Base-by-base conservation (phyloP, 1,139 yeast species). In the Scheffersomyces cryptocercus region DNA sequence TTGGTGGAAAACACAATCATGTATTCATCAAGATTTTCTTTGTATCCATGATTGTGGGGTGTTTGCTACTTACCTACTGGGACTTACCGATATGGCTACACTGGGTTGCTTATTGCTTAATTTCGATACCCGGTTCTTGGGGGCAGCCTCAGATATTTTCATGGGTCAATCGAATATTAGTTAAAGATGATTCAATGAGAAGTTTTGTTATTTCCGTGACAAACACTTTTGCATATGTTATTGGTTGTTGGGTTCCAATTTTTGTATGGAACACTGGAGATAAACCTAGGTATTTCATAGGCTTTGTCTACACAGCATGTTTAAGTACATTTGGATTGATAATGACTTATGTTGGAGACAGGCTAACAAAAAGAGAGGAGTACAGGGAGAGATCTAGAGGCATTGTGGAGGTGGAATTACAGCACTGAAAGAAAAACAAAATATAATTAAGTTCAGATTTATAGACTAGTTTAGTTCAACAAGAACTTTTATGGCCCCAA, bases 131-230 rank as follows among this genome's bases (percentile, higher is more conserved):
- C 1, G 43, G 50, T 0, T 42, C 52, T 5, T 69, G 65, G 65
- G 72, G 73, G 8, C 74, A 68, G 47, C 73, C 73, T 1, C 63
- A 75, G 52, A 76, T 80, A n/a, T 79, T 75, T 45, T 64, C 82
- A 2, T 81, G 84, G 85, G 69, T 79, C 12, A 81, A 81, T 52
- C 58, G 80, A 32, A 50, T 74, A 33, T 53, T 79, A 13, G 61
- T 64, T 20, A 59, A 64, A 14, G 78, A 79, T 50, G 81, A 76
- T 50, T 69, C 73, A 71, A 77, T 77, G 54, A 60, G 84, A 47
- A 75, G 74, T 50, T 70, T 77, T 43, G 65, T 75, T 13, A 79
- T 79, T 30, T 81, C 77, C 3, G 48, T 62, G 28, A 79, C 83
- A 5, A 79, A 79, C 51, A 70, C 75, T 7, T 58, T 76, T 40